These are phyloP conservation scores for Bretschneidera sinensis DNA, from an alignment of 345 rosid genomes.

Conservation along the genomic window DNA sequence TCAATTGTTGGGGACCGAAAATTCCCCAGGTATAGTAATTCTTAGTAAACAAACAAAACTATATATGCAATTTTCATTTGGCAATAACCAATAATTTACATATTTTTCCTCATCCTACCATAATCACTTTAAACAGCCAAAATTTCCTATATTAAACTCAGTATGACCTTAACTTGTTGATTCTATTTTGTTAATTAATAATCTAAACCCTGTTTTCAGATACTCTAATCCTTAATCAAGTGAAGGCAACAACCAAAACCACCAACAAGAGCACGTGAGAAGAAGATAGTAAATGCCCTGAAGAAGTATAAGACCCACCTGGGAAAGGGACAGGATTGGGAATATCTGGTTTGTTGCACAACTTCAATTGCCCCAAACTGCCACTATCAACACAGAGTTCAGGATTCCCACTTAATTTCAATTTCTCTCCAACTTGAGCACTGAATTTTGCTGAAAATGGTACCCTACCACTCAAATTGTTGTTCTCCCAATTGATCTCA, in stretches of 20 bases:
- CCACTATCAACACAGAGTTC: constrained; percentile 28
- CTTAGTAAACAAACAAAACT: neutral
- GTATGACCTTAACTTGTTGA: constrained; percentile 10
- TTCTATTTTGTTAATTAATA: constrained; percentile 9
- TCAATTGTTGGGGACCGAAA: no score
- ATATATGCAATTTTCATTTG: neutral
- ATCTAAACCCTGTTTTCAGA: neutral
- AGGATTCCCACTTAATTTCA: constrained; percentile 50
- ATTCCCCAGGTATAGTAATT: no score
- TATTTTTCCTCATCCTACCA: neutral
- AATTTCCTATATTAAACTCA: constrained; percentile 8
- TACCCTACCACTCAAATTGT: constrained; percentile 49
- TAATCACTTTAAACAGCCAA: neutral
- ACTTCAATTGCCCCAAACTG: constrained; percentile 23
- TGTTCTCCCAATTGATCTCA: constrained; percentile 66
- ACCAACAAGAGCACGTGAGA: constrained; percentile 6
- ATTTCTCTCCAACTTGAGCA: constrained; percentile 35
- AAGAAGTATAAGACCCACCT: neutral
- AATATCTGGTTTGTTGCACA: constrained; percentile 25
- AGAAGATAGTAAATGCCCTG: constrained; percentile 9
- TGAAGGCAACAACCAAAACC: constrained; percentile 1
- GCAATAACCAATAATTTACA: constrained; percentile 13
- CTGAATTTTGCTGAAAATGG: constrained; percentile 44
- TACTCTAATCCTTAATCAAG: constrained; percentile 5
- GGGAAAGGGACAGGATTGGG: constrained; percentile 19